Conservation (phyloP, 2,329 filamentous ascomycete genomes). For the Spiromastix sp. region DNA sequence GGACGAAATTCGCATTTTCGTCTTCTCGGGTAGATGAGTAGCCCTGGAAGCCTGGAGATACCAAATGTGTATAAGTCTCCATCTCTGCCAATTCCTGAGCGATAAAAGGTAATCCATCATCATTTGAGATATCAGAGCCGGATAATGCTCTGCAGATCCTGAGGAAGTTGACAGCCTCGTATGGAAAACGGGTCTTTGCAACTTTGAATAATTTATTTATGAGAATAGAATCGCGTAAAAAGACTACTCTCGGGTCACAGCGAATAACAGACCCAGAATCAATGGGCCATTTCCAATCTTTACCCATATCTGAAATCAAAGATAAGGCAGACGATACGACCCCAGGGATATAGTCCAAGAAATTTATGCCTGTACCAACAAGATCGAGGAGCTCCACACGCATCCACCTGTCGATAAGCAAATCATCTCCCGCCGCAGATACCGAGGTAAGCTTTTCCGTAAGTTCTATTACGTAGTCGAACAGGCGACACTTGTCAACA, state of each 20-base stretch:
- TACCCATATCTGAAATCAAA: conserved; percentile 43
- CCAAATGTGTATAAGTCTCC: conserved; percentile 63
- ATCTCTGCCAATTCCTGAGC: conserved; percentile 58
- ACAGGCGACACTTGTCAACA: conserved; percentile 37
- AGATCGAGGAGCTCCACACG: conserved; percentile 59
- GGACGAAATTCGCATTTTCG: conserved; percentile 70
- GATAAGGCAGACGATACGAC: conserved; percentile 57
- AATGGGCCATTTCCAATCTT: conserved; percentile 13
- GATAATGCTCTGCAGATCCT: conserved; percentile 58
- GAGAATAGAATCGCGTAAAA: conserved; percentile 48
- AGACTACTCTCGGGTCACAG: conserved; percentile 36
- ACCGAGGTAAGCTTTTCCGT: conserved; percentile 34
- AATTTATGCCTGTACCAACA: conserved; percentile 54
- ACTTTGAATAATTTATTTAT: conserved; percentile 53
- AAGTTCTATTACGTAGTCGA: conserved; percentile 37
- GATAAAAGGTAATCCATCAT: conserved; percentile 43
- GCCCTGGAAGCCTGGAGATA: conserved; percentile 60
- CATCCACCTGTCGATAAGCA: conserved; percentile 51
- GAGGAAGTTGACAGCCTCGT: conserved; percentile 71
- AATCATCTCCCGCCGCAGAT: conserved; percentile 40
- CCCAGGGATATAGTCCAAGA: conserved; percentile 63
- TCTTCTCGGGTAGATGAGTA: conserved; percentile 77
- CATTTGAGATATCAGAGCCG: conserved; percentile 32
- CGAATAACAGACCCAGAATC: conserved; percentile 12
- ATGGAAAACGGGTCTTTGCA: conserved; percentile 70